Percentiles rank a stretch among this genome's conserved stretches.
Evolutionary conservation across 164 flowering plant species (phyloP).

Genomic region (Pachysandra terminalis): DNA sequence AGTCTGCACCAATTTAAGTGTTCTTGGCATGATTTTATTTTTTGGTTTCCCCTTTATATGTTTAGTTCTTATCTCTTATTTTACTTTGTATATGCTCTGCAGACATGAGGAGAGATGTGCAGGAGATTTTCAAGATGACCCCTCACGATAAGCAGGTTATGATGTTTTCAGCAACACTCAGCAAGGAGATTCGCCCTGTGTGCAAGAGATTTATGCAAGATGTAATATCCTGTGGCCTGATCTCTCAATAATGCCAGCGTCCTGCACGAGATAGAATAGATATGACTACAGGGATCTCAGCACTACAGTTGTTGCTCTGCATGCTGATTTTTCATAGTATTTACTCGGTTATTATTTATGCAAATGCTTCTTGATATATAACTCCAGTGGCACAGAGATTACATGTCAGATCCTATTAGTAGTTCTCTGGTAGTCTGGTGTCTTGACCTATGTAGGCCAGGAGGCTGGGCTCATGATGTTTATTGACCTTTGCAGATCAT

Average conservation of each 20-base stretch:
- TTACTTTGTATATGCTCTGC: slow-evolving; percentile 16
- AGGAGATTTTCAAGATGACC: slow-evolving; percentile 96
- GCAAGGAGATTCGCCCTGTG: slow-evolving; percentile 99
- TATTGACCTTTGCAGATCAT: no score
- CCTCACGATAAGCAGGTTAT: slow-evolving; percentile 99
- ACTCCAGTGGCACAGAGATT: no score
- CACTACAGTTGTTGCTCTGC: not conserved
- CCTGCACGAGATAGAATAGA: slow-evolving; percentile 20
- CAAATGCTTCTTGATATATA: no score
- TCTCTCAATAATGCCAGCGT: slow-evolving; percentile 34
- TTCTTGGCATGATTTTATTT: not conserved
- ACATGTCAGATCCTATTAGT: not conserved
- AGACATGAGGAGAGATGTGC: slow-evolving; percentile 99
- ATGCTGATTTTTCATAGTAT: slow-evolving; percentile 3
- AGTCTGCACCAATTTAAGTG: not conserved
- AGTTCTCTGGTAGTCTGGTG: not conserved
- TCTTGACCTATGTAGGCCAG: no score
- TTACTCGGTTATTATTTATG: not conserved
- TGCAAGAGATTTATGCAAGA: slow-evolving; percentile 99
- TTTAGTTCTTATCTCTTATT: not conserved
- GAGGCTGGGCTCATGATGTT: no score
- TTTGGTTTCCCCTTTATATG: not conserved
- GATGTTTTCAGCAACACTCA: slow-evolving; percentile 99
- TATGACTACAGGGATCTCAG: slow-evolving; percentile 15
- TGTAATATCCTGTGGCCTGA: slow-evolving; percentile 85